Evolutionary conservation across 805 yeast genomes (phyloP).

Genomic region (Kuraishia borneana): DNA sequence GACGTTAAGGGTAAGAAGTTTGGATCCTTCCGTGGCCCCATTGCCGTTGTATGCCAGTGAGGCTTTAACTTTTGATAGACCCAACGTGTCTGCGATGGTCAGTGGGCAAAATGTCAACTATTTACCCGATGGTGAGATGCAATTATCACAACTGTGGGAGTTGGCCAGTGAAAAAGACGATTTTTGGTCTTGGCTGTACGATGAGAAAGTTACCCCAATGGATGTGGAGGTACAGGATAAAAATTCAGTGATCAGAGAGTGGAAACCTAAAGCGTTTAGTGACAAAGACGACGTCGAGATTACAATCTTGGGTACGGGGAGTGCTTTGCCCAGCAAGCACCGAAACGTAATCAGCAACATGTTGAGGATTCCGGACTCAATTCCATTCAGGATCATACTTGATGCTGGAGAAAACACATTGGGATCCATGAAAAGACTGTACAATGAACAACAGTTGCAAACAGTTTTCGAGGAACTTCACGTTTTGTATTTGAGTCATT

Average conservation of each 20-base stretch:
- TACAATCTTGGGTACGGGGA: constrained; percentile 84
- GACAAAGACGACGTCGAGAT: constrained; percentile 43
- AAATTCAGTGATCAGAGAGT: not conserved
- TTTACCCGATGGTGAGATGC: constrained; percentile 7
- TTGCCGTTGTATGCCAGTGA: constrained; percentile 22
- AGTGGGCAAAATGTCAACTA: constrained; percentile 16
- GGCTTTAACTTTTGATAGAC: constrained; percentile 9
- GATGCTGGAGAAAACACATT: constrained; percentile 96
- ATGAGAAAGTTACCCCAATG: constrained; percentile 9
- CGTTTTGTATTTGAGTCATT: constrained; percentile 68
- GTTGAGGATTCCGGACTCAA: constrained; percentile 51
- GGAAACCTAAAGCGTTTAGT: not conserved
- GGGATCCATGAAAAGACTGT: constrained; percentile 57
- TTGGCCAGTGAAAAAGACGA: constrained; percentile 4
- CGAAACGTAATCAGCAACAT: constrained; percentile 80
- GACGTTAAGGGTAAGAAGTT: constrained; percentile 43
- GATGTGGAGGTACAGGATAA: not conserved
- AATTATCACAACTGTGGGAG: not conserved
- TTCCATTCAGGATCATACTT: constrained; percentile 33
- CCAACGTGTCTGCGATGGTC: constrained; percentile 15
- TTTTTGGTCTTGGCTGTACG: constrained; percentile 22
- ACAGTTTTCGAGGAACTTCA: constrained; percentile 46
- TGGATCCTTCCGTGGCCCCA: constrained; percentile 34
- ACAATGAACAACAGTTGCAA: constrained; percentile 20
- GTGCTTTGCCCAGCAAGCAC: constrained; percentile 75